A percentile compares a stretch with the other conserved stretches of the same genome.
Conservation (phyloP, 164 flowering plant species). For the Malania oleifera region DNA sequence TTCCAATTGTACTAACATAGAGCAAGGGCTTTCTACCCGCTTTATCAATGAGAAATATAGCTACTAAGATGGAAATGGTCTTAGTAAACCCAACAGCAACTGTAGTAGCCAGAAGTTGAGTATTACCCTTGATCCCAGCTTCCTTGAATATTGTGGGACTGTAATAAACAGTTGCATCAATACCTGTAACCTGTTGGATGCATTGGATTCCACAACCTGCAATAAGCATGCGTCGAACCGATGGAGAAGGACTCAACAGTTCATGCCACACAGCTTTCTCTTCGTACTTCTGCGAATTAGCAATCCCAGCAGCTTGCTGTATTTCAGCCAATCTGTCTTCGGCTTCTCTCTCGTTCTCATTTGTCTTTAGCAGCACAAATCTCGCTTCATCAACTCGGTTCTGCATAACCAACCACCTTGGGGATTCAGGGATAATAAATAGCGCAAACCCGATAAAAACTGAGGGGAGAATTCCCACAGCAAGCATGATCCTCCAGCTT, state of each 20-base stretch:
- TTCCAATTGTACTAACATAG: slow-evolving; percentile 39
- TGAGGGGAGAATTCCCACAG: slow-evolving; percentile 34
- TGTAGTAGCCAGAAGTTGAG: slow-evolving; percentile 33
- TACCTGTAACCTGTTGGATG: slow-evolving; percentile 45
- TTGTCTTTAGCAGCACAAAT: slow-evolving; percentile 28
- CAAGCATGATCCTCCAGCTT: slow-evolving; percentile 42
- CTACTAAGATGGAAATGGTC: slow-evolving; percentile 32
- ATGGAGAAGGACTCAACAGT: slow-evolving; percentile 30
- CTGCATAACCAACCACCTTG: slow-evolving; percentile 43
- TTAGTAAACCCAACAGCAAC: slow-evolving; percentile 46
- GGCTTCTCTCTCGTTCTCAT: slow-evolving; percentile 22
- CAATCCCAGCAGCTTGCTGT: slow-evolving; percentile 21
- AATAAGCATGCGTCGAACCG: slow-evolving; percentile 33
- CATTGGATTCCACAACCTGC: slow-evolving; percentile 41
- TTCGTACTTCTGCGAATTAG: slow-evolving; percentile 15
- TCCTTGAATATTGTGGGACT: slow-evolving; percentile 40
- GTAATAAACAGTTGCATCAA: slow-evolving; percentile 41
- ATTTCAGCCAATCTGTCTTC: slow-evolving; percentile 31
- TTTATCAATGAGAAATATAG: slow-evolving; percentile 33
- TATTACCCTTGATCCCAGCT: slow-evolving; percentile 34
- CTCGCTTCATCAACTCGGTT: slow-evolving; percentile 33
- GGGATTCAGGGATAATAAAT: slow-evolving; percentile 42
- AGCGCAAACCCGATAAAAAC: slow-evolving; percentile 27
- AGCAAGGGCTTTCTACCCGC: slow-evolving; percentile 44
- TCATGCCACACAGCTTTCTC: slow-evolving; percentile 35